Percentiles rank a stretch among this genome's conserved stretches.
phyloP scores from a whole-genome alignment of 306 rosid species.

The Lathyrus tuberosus region DNA sequence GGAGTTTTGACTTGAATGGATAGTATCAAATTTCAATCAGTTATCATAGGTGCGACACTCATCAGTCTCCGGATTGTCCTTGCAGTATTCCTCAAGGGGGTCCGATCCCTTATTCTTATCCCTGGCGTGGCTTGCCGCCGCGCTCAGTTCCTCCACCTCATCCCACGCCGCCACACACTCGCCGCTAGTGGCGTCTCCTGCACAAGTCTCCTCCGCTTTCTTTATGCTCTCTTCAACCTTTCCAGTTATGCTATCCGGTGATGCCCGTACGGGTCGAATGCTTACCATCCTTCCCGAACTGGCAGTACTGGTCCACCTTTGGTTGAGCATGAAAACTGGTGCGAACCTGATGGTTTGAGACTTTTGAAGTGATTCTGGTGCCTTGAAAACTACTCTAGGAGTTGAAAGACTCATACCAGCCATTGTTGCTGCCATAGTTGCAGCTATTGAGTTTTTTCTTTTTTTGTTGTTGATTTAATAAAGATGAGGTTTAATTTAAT shows the following conservation, averaged over 20 bases:
- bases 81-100: constrained; percentile 81
- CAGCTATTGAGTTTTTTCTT: background rate
- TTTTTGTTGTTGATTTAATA: background rate
- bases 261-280: constrained; percentile 52
- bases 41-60: constrained; percentile 96
- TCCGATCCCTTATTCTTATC: constrained; percentile 60
- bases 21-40: constrained; percentile 28
- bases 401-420: constrained; percentile 61
- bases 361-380: constrained; percentile 47
- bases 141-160: constrained; percentile 97
- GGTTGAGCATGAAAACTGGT: constrained; percentile 29
- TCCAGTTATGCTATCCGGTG: constrained; percentile 70
- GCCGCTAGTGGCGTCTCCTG: constrained; percentile 61
- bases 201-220: constrained; percentile 75
- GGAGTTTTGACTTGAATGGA: background rate
- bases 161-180: constrained; percentile 99
- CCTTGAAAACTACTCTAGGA: constrained; percentile 47
- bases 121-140: constrained; percentile 92
- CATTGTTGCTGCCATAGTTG: constrained; percentile 69
- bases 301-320: constrained; percentile 18
- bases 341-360: constrained; percentile 36
- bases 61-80: constrained; percentile 83
- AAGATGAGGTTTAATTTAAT: constrained; percentile 2
- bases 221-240: constrained; percentile 85
- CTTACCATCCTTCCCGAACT: constrained; percentile 38